These are phyloP conservation scores for Phialemonium atrogriseum DNA, from an alignment of 2,329 filamentous ascomycete species.

Conservation along the genomic window DNA sequence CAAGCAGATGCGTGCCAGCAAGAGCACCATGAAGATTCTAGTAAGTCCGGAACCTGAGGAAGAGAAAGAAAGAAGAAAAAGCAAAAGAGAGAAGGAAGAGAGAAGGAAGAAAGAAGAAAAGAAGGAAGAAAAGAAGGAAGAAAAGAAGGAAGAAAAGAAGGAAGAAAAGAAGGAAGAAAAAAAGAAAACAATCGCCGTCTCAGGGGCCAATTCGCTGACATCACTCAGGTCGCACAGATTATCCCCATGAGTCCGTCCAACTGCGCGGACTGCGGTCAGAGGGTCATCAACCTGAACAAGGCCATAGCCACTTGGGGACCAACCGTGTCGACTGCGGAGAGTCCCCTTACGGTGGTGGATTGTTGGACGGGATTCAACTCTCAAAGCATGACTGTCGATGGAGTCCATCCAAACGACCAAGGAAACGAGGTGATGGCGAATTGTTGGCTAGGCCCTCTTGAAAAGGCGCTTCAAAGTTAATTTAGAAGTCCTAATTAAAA, in stretches of 20 bases:
- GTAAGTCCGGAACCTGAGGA: no score
- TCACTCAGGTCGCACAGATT: constrained; percentile 19
- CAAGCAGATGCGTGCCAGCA: constrained; percentile 30
- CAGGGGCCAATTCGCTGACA: neutral
- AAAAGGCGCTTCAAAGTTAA: constrained; percentile 6
- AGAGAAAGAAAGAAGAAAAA: no score
- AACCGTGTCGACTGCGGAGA: constrained; percentile 14
- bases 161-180: no score
- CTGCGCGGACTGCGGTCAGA: constrained; percentile 16
- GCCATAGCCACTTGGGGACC: constrained; percentile 22
- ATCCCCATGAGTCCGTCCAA: constrained; percentile 21
- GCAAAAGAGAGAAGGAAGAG: no score
- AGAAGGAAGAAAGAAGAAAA: no score
- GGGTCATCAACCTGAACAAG: constrained; percentile 18
- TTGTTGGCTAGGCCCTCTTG: constrained; percentile 17
- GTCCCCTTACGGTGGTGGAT: constrained; percentile 24
- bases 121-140: no score
- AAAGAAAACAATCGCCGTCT: no score
- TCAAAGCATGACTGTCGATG: constrained; percentile 20
- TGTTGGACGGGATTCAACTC: constrained; percentile 23
- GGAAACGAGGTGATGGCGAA: constrained; percentile 21
- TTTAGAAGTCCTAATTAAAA: no score
- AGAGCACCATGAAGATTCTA: constrained; percentile 28
- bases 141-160: no score
- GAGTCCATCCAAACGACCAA: constrained; percentile 22